phyloP scores from a whole-genome alignment of 352 stramenopile species.

The Stramenopiles sp. region DNA sequence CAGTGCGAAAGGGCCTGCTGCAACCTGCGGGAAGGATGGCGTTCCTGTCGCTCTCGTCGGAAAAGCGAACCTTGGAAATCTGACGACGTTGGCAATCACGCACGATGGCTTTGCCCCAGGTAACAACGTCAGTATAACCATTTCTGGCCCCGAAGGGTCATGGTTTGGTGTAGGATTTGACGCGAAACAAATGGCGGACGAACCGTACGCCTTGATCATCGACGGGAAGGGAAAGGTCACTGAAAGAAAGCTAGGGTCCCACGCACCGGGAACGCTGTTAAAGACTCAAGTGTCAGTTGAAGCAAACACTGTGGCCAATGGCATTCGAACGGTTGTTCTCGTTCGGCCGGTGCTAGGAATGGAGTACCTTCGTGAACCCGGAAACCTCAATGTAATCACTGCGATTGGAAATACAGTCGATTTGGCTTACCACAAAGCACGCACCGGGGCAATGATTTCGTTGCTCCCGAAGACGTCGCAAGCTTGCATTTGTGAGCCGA shows the following conservation, averaged over 20 bases:
- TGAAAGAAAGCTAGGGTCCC: background rate
- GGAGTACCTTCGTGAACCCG: too few species aligned
- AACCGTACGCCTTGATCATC: background rate
- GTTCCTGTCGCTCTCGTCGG: too few species aligned
- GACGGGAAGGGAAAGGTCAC: background rate
- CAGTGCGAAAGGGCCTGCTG: too few species aligned
- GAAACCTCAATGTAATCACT: background rate
- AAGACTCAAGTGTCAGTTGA: background rate
- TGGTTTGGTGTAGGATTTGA: constrained; percentile 12
- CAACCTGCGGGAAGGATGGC: too few species aligned
- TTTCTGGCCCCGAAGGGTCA: background rate
- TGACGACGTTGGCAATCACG: too few species aligned
- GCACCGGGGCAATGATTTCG: background rate
- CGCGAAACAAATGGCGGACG: background rate
- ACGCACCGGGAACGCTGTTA: background rate
- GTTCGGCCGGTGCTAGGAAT: background rate
- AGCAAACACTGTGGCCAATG: background rate
- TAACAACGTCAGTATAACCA: background rate
- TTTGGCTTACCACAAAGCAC: background rate
- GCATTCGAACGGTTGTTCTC: background rate
- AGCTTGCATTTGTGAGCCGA: background rate
- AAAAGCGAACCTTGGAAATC: too few species aligned
- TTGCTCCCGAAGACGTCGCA: background rate
- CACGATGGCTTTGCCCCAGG: too few species aligned
- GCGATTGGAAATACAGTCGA: background rate